A percentile compares a stretch with the other conserved stretches of the same genome.
Evolutionary conservation across 2,329 filamentous ascomycete species (phyloP).

Genomic region (Trichoderma sp.): DNA sequence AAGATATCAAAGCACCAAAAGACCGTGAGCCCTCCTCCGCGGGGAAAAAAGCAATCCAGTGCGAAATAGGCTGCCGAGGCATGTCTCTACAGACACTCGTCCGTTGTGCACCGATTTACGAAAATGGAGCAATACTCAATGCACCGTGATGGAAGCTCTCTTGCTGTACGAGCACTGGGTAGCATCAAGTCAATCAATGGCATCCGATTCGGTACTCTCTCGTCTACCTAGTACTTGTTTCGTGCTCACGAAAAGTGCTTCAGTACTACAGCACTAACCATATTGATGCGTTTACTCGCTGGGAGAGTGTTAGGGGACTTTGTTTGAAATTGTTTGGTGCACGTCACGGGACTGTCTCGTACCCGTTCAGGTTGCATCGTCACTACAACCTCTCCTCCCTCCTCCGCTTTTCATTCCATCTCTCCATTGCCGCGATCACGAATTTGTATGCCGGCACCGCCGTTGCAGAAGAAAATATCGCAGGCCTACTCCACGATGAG

Average conservation of each 20-base stretch:
- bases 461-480: constrained; percentile 6
- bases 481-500: neutral
- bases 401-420: neutral
- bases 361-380: neutral
- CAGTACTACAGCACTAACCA: neutral
- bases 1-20: neutral
- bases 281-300: neutral
- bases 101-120: neutral
- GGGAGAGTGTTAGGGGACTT: neutral
- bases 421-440: neutral
- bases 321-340: neutral
- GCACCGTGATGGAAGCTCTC: neutral
- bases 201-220: neutral
- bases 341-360: neutral
- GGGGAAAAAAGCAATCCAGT: neutral
- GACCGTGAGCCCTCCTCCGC: neutral
- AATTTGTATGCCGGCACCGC: neutral
- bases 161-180: neutral
- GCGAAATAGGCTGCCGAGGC: neutral
- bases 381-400: neutral
- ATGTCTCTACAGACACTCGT: neutral
- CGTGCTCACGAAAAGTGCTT: neutral
- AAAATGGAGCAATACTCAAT: neutral
- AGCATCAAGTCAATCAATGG: neutral
- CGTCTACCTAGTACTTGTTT: neutral